A percentile compares a stretch with the other conserved stretches of the same genome.
These are phyloP conservation scores for Calocera viscosa DNA, from an alignment of 768 basidiomycete genomes.

Conservation along the genomic window DNA sequence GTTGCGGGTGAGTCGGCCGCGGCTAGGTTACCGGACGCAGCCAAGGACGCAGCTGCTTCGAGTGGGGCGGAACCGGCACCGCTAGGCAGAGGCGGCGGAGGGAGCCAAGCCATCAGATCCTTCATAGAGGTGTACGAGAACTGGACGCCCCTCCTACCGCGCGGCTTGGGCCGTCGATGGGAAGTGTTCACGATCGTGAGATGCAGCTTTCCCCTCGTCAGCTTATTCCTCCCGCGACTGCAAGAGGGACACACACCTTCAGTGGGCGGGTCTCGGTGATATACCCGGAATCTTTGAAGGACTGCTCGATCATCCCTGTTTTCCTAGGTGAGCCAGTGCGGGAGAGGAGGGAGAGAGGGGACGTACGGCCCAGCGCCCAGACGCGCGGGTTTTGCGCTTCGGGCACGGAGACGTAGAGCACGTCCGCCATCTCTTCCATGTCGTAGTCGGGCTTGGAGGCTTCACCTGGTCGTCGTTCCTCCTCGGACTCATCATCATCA, in stretches of 20 bases:
- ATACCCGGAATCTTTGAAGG: slow-evolving; percentile 12
- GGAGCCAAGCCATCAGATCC: background rate
- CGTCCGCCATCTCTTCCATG: background rate
- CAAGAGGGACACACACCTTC: background rate
- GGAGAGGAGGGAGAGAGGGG: too few relatives aligned
- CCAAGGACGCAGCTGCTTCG: background rate
- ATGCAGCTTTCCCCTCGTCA: background rate
- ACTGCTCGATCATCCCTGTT: slow-evolving; percentile 3
- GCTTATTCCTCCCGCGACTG: background rate
- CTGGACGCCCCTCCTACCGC: background rate
- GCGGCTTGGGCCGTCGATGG: slow-evolving; percentile 9
- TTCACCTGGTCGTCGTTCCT: background rate
- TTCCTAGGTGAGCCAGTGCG: background rate
- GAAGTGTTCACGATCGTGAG: slow-evolving; percentile 12
- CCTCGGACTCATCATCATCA: background rate
- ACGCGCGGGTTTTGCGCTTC: background rate
- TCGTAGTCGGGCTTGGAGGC: background rate
- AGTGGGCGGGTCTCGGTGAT: slow-evolving; percentile 11
- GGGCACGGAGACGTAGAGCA: background rate
- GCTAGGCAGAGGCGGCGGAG: background rate
- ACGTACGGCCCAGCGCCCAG: slow-evolving; percentile 11
- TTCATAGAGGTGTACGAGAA: slow-evolving; percentile 12
- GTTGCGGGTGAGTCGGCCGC: background rate
- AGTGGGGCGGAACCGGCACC: background rate
- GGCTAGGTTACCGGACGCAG: too few relatives aligned